These are phyloP conservation scores for Sporothrix pallida DNA, from an alignment of 2,329 filamentous ascomycete genomes.

Conservation along the genomic window DNA sequence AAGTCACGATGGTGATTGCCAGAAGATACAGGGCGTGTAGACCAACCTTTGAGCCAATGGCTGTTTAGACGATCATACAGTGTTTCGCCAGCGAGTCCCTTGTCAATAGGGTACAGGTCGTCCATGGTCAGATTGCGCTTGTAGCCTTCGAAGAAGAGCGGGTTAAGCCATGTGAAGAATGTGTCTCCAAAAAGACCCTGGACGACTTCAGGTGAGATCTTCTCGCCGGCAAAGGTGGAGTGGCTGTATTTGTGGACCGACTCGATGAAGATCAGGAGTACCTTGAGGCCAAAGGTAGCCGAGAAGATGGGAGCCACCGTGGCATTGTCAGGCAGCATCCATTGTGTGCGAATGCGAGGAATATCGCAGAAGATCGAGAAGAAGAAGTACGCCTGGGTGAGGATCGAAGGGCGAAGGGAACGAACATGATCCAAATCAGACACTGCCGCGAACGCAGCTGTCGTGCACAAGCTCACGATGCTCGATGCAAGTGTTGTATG, in stretches of 20 bases:
- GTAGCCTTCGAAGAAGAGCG: slow-evolving; percentile 58
- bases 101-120: slow-evolving; percentile 33
- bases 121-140: slow-evolving; percentile 49
- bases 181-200: slow-evolving; percentile 53
- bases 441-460: slow-evolving; percentile 45
- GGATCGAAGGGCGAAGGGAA: slow-evolving; percentile 53
- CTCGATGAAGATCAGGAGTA: slow-evolving; percentile 53
- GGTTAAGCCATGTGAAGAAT: slow-evolving; percentile 61
- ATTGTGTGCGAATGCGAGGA: slow-evolving; percentile 52
- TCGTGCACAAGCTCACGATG: slow-evolving; percentile 36
- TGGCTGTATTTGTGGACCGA: slow-evolving; percentile 50
- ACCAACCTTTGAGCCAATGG: slow-evolving; percentile 31
- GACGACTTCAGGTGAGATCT: slow-evolving; percentile 51
- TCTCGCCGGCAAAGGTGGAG: slow-evolving; percentile 50
- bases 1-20: neutral
- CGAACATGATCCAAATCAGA: slow-evolving; percentile 56
- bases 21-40: neutral
- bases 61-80: slow-evolving; percentile 29
- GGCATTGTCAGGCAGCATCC: slow-evolving; percentile 46
- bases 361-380: slow-evolving; percentile 53
- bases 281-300: slow-evolving; percentile 50
- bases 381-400: slow-evolving; percentile 54
- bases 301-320: slow-evolving; percentile 52
- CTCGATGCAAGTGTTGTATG: slow-evolving; percentile 36
- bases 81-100: slow-evolving; percentile 28